Evolutionary conservation across 139 green algal genomes (phyloP).

Genomic region (Coccomyxa sp.): DNA sequence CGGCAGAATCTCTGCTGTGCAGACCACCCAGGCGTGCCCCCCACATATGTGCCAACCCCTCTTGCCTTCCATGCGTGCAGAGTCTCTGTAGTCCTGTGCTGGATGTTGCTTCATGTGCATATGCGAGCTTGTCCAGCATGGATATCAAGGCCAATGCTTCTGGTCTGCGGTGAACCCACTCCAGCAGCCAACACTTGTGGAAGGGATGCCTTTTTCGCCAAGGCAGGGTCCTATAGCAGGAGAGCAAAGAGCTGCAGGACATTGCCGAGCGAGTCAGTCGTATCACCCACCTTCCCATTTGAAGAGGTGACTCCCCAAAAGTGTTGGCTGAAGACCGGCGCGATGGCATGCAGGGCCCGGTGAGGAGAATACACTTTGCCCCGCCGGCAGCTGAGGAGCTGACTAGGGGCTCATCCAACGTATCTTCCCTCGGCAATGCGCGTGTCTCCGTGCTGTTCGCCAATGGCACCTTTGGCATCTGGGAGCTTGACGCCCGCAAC

Average conservation of each 20-base stretch:
- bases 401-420: background rate
- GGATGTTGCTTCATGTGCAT: background rate
- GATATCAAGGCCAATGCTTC: too few species aligned
- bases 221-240: too few species aligned
- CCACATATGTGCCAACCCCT: background rate
- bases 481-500: constrained; percentile 49
- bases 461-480: constrained; percentile 53
- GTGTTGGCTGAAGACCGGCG: too few species aligned
- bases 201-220: too few species aligned
- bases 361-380: constrained; percentile 40
- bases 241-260: too few species aligned
- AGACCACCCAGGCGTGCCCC: constrained; percentile 17
- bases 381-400: constrained; percentile 22
- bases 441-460: constrained; percentile 56
- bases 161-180: too few species aligned
- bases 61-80: background rate
- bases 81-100: background rate
- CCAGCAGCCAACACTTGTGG: too few species aligned
- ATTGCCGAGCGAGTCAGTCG: too few species aligned
- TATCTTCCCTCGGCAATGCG: background rate
- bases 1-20: constrained; percentile 25
- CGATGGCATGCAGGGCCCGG: constrained; percentile 17
- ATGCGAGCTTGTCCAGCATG: background rate
- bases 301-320: too few species aligned
- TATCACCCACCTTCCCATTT: too few species aligned